Percentiles rank a stretch among this genome's conserved stretches.
Conservation (phyloP, 2,329 filamentous ascomycete species). For the Fusarium transvaalense region DNA sequence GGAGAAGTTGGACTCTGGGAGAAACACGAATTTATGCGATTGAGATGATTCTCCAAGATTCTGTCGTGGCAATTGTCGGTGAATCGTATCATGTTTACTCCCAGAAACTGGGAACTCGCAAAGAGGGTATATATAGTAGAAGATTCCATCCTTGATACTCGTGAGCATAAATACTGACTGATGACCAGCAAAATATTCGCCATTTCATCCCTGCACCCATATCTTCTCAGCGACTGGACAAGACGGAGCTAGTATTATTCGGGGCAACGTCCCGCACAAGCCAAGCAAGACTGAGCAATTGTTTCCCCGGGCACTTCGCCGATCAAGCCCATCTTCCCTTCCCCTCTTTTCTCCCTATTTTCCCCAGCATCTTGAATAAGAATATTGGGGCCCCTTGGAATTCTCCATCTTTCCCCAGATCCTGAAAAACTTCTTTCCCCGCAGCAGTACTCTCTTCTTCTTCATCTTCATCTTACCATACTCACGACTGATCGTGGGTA, state of each 20-base stretch:
- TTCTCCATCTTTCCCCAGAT: constrained; percentile 25
- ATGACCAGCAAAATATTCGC: background rate
- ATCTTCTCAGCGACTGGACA: background rate
- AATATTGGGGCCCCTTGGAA: constrained; percentile 18
- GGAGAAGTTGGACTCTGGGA: constrained; percentile 18
- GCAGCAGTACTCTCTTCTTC: constrained; percentile 7
- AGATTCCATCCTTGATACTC: background rate
- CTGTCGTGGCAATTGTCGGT: background rate
- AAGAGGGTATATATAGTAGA: background rate
- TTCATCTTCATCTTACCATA: background rate
- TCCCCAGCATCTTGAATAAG: constrained; percentile 21
- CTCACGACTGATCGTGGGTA: background rate
- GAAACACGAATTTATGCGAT: background rate
- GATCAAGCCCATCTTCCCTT: background rate
- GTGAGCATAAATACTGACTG: background rate
- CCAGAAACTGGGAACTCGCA: rapidly evolving
- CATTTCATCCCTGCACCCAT: constrained; percentile 7
- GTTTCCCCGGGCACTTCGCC: constrained; percentile 8
- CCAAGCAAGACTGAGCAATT: background rate
- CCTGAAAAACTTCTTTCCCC: constrained; percentile 23
- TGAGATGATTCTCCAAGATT: constrained; percentile 22
- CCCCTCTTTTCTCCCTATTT: background rate
- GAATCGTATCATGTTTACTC: background rate
- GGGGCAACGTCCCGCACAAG: constrained; percentile 8
- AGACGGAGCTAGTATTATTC: constrained; percentile 16